Percentiles rank a stretch among this genome's conserved stretches.
phyloP scores from a whole-genome alignment of 1,139 yeast genomes.

The Scheffersomyces titani region DNA sequence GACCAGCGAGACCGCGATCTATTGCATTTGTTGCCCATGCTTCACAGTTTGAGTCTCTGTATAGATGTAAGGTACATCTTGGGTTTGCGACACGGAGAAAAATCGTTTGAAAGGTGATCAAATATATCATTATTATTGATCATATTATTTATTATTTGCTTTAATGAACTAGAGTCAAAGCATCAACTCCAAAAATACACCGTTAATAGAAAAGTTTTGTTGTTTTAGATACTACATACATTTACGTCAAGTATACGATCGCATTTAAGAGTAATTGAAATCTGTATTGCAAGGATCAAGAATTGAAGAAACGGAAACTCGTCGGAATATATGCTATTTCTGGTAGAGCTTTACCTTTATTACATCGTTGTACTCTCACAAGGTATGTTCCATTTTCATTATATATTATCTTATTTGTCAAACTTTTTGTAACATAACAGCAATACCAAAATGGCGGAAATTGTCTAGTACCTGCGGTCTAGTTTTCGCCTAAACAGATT shows the following conservation, averaged over 20 bases:
- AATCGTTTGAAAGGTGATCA: constrained; percentile 50
- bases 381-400: too few species aligned
- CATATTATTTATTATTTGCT: not conserved
- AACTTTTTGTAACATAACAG: too few species aligned
- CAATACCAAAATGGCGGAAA: not conserved
- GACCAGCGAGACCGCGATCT: constrained; percentile 88
- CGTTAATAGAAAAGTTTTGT: not conserved
- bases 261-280: not conserved
- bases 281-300: not conserved
- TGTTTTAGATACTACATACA: not conserved
- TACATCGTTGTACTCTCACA: too few species aligned
- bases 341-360: too few species aligned
- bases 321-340: too few species aligned
- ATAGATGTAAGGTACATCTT: constrained; percentile 85
- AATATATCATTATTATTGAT: not conserved
- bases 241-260: not conserved
- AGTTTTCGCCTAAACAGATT: not conserved
- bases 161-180: not conserved
- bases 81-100: constrained; percentile 77
- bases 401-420: too few species aligned
- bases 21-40: constrained; percentile 75
- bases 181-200: constrained; percentile 1
- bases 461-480: not conserved
- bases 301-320: too few species aligned
- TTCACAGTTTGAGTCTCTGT: constrained; percentile 75